Conservation (phyloP, 164 flowering plant genomes). For the Chloranthus sessilifolius region DNA sequence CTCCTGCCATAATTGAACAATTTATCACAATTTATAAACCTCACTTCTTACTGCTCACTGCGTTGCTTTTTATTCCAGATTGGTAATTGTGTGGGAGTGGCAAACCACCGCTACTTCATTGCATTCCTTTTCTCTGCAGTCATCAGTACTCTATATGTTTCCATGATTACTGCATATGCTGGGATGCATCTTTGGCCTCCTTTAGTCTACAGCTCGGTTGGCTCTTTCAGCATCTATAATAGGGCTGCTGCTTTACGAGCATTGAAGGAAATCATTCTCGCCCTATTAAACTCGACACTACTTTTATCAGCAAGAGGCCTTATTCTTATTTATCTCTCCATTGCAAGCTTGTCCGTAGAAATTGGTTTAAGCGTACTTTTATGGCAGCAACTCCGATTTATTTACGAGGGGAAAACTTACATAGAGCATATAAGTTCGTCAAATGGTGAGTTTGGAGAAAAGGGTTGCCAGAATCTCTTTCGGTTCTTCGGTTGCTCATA, state of each 20-base stretch:
- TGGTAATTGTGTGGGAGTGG: constrained; percentile 96
- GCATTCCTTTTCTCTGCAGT: constrained; percentile 64
- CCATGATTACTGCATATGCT: constrained; percentile 46
- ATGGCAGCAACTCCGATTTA: constrained; percentile 81
- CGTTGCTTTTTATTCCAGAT: constrained; percentile 51
- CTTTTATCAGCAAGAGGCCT: constrained; percentile 59
- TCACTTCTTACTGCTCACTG: background rate
- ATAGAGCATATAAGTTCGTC: constrained; percentile 49
- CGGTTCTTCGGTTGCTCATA: constrained; percentile 66
- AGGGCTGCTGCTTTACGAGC: constrained; percentile 14
- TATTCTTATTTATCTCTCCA: constrained; percentile 63
- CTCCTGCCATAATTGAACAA: too few relatives aligned
- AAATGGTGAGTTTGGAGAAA: constrained; percentile 30
- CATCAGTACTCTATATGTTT: constrained; percentile 54
- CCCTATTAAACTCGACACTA: constrained; percentile 45
- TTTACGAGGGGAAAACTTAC: constrained; percentile 81
- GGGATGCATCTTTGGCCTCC: constrained; percentile 60
- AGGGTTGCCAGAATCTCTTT: constrained; percentile 57
- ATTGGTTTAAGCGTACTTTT: constrained; percentile 69
- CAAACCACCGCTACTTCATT: constrained; percentile 72
- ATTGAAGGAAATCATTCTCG: constrained; percentile 31
- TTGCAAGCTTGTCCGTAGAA: constrained; percentile 61
- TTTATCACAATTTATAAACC: too few relatives aligned
- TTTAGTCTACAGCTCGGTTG: constrained; percentile 14
- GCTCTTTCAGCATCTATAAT: constrained; percentile 11